Conservation (phyloP, 2,329 filamentous ascomycete genomes). For the Aspergillus floridensis region DNA sequence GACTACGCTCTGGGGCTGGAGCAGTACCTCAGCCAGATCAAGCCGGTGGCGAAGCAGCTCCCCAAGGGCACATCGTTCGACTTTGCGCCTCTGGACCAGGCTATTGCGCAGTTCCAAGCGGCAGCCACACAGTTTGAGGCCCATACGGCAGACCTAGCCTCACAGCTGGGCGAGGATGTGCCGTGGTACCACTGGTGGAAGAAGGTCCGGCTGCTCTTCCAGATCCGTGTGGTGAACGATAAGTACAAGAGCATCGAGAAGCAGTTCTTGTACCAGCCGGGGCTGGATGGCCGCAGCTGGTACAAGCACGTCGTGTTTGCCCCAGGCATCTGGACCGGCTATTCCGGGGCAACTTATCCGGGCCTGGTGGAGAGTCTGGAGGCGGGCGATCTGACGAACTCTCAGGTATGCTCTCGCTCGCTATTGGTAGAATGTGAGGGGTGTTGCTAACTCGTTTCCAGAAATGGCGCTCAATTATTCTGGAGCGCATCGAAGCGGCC, state of each 20-base stretch:
- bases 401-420: constrained; percentile 45
- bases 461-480: constrained; percentile 43
- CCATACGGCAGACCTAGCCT: constrained; percentile 46
- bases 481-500: constrained; percentile 35
- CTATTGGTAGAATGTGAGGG: not conserved
- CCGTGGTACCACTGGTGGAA: constrained; percentile 78
- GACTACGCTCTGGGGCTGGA: constrained; percentile 62
- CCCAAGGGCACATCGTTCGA: constrained; percentile 30
- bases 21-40: constrained; percentile 40
- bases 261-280: constrained; percentile 70
- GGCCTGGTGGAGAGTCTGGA: constrained; percentile 63
- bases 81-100: constrained; percentile 49
- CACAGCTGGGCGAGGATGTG: constrained; percentile 54
- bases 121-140: constrained; percentile 53
- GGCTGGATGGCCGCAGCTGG: constrained; percentile 77
- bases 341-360: constrained; percentile 69
- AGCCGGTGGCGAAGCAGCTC: constrained; percentile 26
- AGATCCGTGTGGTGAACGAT: constrained; percentile 67
- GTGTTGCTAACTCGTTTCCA: constrained; percentile 15
- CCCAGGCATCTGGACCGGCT: constrained; percentile 87
- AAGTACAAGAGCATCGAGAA: constrained; percentile 84
- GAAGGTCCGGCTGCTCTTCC: constrained; percentile 61
- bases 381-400: constrained; percentile 46
- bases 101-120: constrained; percentile 50
- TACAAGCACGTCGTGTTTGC: constrained; percentile 96